These are phyloP conservation scores for Phytophthora cryptogea DNA, from an alignment of 352 stramenopile species.

Conservation along the genomic window DNA sequence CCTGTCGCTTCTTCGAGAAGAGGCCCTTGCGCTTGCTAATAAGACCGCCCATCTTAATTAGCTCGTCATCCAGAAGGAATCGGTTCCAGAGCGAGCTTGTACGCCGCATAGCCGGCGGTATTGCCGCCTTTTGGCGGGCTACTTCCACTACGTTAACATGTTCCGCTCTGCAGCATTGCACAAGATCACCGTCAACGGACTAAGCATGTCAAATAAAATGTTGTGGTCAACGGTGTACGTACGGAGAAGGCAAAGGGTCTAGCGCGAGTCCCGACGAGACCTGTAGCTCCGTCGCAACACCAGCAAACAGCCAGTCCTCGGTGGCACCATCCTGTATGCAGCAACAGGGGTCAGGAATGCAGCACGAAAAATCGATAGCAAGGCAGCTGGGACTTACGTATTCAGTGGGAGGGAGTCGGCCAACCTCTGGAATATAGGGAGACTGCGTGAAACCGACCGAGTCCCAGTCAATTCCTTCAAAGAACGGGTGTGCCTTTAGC, in stretches of 20 bases:
- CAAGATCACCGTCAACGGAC: background rate
- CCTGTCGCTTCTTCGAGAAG: conserved; percentile 89
- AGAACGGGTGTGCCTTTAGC: conserved; percentile 83
- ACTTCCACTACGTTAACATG: conserved; percentile 81
- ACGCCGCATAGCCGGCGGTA: conserved; percentile 64
- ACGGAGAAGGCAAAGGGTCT: conserved; percentile 62
- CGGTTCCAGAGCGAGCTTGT: conserved; percentile 86
- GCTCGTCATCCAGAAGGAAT: conserved; percentile 86
- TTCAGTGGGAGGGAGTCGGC: conserved; percentile 64
- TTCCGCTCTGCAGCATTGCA: conserved; percentile 30
- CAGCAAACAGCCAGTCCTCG: conserved; percentile 89
- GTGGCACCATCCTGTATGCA: conserved; percentile 76
- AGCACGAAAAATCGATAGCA: conserved; percentile 1
- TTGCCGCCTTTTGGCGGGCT: conserved; percentile 71
- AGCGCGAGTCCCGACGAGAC: conserved; percentile 82
- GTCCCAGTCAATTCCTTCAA: conserved; percentile 83
- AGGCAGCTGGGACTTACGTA: conserved; percentile 43
- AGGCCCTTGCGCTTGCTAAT: conserved; percentile 90
- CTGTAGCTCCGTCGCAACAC: conserved; percentile 85
- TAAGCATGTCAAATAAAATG: background rate
- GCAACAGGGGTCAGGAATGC: conserved; percentile 3
- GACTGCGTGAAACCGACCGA: conserved; percentile 46
- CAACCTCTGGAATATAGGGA: conserved; percentile 69
- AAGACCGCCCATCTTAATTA: conserved; percentile 85
- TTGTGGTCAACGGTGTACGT: conserved; percentile 19